phyloP scores from a whole-genome alignment of 305 asterid genomes.

The Fraxinus albicans region DNA sequence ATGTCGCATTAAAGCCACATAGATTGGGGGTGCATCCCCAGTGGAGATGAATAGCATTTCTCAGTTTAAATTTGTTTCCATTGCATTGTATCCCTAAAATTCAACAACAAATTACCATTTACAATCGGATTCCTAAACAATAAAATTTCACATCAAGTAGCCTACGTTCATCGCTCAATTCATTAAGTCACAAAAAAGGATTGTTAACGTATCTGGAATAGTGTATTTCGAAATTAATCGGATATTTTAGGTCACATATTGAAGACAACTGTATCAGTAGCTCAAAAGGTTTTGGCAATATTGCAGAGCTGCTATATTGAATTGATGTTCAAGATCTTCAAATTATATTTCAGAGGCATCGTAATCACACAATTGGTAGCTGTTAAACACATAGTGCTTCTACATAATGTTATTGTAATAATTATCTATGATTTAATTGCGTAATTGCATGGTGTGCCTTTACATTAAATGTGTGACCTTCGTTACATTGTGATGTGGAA shows the following conservation, averaged over 20 bases:
- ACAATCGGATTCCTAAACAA: not conserved
- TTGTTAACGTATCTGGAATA: not conserved
- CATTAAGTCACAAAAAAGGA: not conserved
- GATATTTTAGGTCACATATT: not conserved
- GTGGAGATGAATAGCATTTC: too few relatives aligned
- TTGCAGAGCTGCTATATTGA: not conserved
- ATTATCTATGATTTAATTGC: too few relatives aligned
- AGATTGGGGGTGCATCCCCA: too few relatives aligned
- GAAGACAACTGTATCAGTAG: not conserved
- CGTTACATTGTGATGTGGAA: too few relatives aligned
- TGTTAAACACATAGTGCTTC: too few relatives aligned
- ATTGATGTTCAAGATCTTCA: not conserved
- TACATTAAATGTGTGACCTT: too few relatives aligned
- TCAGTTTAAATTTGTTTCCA: not conserved
- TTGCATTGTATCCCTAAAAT: not conserved
- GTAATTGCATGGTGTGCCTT: too few relatives aligned
- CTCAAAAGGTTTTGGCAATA: not conserved
- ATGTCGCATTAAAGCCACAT: too few relatives aligned
- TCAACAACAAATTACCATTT: not conserved
- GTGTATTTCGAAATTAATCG: not conserved
- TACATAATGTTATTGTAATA: too few relatives aligned
- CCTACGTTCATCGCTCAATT: not conserved
- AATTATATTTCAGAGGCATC: too few relatives aligned
- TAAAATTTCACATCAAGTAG: too few relatives aligned
- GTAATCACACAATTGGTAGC: too few relatives aligned